Conservation (phyloP, 768 basidiomycete species). For the Paxillus involutus region DNA sequence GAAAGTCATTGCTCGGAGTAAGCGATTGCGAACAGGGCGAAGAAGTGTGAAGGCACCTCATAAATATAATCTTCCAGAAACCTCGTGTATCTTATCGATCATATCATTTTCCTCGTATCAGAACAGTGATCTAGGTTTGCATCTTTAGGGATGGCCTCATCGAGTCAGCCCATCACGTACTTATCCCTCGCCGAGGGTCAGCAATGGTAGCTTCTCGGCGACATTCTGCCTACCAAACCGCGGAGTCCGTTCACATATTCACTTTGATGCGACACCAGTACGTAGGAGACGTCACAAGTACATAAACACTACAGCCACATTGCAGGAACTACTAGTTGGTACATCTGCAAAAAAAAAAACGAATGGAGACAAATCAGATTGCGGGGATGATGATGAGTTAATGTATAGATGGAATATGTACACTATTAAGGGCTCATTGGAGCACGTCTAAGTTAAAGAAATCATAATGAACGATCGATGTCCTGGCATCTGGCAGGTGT, state of each 20-base stretch:
- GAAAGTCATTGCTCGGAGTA: no score
- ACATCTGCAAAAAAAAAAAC: slow-evolving; percentile 13
- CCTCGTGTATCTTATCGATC: no score
- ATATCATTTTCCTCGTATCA: no score
- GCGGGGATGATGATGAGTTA: slow-evolving; percentile 26
- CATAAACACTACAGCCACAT: slow-evolving; percentile 27
- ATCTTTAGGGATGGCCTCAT: background rate
- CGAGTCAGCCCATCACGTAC: slow-evolving; percentile 7
- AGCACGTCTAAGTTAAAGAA: slow-evolving; percentile 33
- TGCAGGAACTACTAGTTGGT: slow-evolving; percentile 21
- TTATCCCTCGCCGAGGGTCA: background rate
- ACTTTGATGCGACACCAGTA: slow-evolving; percentile 5
- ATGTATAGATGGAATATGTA: slow-evolving; percentile 34
- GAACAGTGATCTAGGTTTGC: no score
- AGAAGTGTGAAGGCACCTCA: no score
- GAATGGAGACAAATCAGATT: slow-evolving; percentile 19
- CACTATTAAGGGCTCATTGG: slow-evolving; percentile 34
- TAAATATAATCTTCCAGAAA: no score
- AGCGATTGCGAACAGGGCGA: no score
- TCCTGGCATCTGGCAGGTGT: slow-evolving; percentile 22
- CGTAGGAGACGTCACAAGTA: slow-evolving; percentile 24
- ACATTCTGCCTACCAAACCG: slow-evolving; percentile 19
- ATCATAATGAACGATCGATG: slow-evolving; percentile 38
- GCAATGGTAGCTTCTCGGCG: background rate
- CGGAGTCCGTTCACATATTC: slow-evolving; percentile 27